phyloP scores from a whole-genome alignment of 1,139 yeast genomes.

The Protomyces lactucae-debilis region DNA sequence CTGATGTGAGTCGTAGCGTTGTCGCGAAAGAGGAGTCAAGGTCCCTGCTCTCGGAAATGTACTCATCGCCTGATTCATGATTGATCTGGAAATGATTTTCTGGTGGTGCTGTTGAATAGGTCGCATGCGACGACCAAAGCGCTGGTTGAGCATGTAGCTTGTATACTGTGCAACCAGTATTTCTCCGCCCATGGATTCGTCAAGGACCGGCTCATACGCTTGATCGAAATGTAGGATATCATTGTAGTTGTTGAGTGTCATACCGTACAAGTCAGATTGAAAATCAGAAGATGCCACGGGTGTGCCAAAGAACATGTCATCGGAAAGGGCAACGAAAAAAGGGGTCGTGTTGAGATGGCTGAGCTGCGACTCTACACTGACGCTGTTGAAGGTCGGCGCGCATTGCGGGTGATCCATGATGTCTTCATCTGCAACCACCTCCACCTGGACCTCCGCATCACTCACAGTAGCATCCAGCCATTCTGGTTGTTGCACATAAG shows the following conservation, averaged over 20 bases:
- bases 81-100: neutral
- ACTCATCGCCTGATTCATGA: conserved; percentile 1
- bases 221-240: neutral
- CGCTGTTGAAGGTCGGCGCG: conserved; percentile 1
- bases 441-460: neutral
- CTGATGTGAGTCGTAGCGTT: conserved; percentile 3
- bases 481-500: neutral
- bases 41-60: neutral
- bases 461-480: neutral
- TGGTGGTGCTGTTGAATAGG: neutral
- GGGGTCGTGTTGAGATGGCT: neutral
- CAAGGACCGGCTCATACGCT: neutral
- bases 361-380: conserved; percentile 1
- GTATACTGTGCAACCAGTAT: neutral
- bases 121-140: neutral
- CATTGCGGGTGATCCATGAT: neutral
- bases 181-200: neutral
- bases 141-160: neutral
- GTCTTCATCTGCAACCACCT: neutral
- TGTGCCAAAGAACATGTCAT: conserved; percentile 8
- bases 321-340: neutral
- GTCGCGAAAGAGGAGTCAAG: conserved; percentile 5
- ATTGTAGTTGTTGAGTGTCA: neutral
- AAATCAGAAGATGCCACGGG: neutral
- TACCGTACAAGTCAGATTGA: neutral